Evolutionary conservation across 2,329 filamentous ascomycete genomes (phyloP), one percentile per base, ranked within the genome.

Genomic region (Tolypocladium tundrense): DNA sequence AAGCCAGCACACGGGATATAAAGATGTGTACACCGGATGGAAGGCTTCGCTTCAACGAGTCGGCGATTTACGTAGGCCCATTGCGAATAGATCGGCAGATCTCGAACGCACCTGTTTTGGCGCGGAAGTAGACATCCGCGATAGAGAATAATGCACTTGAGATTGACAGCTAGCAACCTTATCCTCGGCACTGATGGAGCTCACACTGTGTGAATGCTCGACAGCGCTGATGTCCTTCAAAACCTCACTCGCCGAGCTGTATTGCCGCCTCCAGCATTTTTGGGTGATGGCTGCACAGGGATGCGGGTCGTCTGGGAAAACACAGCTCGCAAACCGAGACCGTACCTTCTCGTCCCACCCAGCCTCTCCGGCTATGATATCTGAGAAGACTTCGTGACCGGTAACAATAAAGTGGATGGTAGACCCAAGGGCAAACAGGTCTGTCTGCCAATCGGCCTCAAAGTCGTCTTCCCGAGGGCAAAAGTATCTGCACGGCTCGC

Each of bases 351-450:
- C 60, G 43, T 58, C 6, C 60, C 61, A 64, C 35, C 58, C 58
- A 9, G 60, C 59, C 14, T 62, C 57, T n/a, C 56, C 56, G 41
- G 59, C 54, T n/a, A 54, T 42, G 35, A 64, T 62, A 40, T 65
- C 63, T 1, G 59, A 55, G 50, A 61, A 65, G 19, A 61, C 59
- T 19, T 53, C 52, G 5, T 63, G 48, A 14, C 63, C 60, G 13
- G 56, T 61, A 39, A 63, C 57, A 19, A 65, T 58, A 21, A 63
- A 64, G 50, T 63, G 61, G 7, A 65, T 62, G 3, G 60, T 61
- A 19, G 59, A 64, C 1, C 59, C 63, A 13, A 65, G 60, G 7
- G 61, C 61, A 56, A 63, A 65, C 54, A 66, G 51, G 53, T 66
- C 64, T 42, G 61, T 66, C 35, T 59, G 59, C 21, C 57, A 33